Conservation (phyloP, 768 basidiomycete genomes). For the Tricholoma saponaceum region DNA sequence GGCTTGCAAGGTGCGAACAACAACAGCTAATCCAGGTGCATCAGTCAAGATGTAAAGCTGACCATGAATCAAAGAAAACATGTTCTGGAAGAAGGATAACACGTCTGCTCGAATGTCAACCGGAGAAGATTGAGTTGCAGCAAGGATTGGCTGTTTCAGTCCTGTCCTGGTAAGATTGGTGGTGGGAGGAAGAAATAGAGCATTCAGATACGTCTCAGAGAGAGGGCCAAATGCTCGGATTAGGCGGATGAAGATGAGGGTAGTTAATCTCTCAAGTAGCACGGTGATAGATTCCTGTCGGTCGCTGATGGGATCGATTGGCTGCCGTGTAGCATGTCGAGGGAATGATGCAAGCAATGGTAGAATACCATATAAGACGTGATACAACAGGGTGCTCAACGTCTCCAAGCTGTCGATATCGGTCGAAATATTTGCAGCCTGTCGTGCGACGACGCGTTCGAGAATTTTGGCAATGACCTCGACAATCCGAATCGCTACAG, state of each 20-base stretch:
- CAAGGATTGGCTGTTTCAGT: slow-evolving; percentile 4
- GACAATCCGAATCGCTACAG: slow-evolving; percentile 25
- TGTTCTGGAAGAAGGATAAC: slow-evolving; percentile 23
- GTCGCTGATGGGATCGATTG: neutral
- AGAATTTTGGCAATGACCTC: slow-evolving; percentile 21
- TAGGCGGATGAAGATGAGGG: slow-evolving; percentile 12
- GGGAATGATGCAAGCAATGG: slow-evolving; percentile 10
- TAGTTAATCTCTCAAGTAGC: slow-evolving; percentile 12
- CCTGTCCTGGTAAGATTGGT: neutral
- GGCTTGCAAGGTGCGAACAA: slow-evolving; percentile 14
- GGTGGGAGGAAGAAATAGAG: slow-evolving; percentile 9
- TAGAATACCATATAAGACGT: slow-evolving; percentile 15
- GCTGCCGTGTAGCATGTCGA: slow-evolving; percentile 1
- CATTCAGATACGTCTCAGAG: slow-evolving; percentile 11
- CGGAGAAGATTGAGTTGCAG: slow-evolving; percentile 3
- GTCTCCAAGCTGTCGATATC: slow-evolving; percentile 18
- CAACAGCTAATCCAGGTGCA: slow-evolving; percentile 11
- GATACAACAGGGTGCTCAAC: slow-evolving; percentile 12
- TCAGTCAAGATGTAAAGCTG: slow-evolving; percentile 4
- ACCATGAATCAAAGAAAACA: slow-evolving; percentile 13
- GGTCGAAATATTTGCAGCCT: neutral
- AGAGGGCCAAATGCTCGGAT: slow-evolving; percentile 10
- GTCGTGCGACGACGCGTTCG: slow-evolving; percentile 5
- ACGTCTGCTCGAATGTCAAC: slow-evolving; percentile 24
- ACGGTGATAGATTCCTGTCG: slow-evolving; percentile 8